A percentile compares a stretch with the other conserved stretches of the same genome.
These are phyloP conservation scores for Neckera pumila DNA, from an alignment of 225 moss, liverwort and hornwort species.

Conservation along the genomic window DNA sequence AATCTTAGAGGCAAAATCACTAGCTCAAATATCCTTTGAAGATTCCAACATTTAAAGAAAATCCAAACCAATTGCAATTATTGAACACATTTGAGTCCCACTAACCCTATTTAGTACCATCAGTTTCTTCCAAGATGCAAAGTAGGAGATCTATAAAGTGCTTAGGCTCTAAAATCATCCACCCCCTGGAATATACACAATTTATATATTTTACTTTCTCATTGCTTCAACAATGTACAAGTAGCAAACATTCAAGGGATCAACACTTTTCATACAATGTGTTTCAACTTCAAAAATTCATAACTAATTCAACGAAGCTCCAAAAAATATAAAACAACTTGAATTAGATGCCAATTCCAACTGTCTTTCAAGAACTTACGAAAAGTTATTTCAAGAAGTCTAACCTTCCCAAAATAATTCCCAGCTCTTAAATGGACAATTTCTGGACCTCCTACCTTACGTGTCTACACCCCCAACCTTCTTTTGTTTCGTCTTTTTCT, in stretches of 20 bases:
- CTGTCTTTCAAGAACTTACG: not conserved
- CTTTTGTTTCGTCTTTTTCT: no score
- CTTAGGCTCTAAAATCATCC: not conserved
- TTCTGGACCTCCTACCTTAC: not conserved
- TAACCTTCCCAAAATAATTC: not conserved
- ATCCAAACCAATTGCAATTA: not conserved
- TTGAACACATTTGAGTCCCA: not conserved
- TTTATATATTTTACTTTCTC: not conserved
- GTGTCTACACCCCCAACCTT: not conserved
- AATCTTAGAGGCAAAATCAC: not conserved
- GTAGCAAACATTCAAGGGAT: not conserved
- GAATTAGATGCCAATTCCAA: not conserved
- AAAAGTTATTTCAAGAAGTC: not conserved
- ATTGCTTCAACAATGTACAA: not conserved
- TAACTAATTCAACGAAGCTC: not conserved
- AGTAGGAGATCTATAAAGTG: not conserved
- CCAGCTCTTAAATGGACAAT: not conserved
- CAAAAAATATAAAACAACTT: not conserved
- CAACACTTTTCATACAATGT: fast-evolving
- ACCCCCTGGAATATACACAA: not conserved
- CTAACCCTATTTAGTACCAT: not conserved
- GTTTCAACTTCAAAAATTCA: not conserved
- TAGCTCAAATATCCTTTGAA: not conserved
- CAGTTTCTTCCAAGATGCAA: not conserved
- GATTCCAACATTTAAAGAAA: not conserved